phyloP scores from a whole-genome alignment of 2,329 filamentous ascomycete species.

The Colletotrichum navitas region DNA sequence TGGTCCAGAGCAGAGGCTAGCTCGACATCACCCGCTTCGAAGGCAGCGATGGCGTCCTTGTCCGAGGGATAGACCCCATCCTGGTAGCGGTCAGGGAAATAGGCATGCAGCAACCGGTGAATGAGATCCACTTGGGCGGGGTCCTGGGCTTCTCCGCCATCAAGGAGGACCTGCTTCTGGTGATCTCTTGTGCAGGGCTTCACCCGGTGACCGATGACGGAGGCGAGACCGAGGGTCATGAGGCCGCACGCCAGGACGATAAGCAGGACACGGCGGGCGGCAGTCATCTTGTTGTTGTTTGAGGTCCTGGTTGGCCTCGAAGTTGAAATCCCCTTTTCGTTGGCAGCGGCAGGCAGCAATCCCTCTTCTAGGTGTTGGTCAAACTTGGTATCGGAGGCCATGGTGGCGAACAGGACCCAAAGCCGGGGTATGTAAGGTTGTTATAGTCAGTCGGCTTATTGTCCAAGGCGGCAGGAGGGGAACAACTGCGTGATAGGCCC shows the following conservation, averaged over 20 bases:
- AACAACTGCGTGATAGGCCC: slow-evolving; percentile 21
- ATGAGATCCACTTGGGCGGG: slow-evolving; percentile 69
- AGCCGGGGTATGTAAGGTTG: slow-evolving; percentile 37
- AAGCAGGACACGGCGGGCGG: slow-evolving; percentile 43
- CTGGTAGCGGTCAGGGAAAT: slow-evolving; percentile 73
- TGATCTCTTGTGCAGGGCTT: slow-evolving; percentile 36
- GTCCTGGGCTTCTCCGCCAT: slow-evolving; percentile 18
- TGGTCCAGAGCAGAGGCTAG: slow-evolving; percentile 73
- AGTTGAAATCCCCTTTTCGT: slow-evolving; percentile 40
- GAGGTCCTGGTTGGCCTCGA: slow-evolving; percentile 26
- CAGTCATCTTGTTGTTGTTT: slow-evolving; percentile 42
- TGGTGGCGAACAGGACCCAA: slow-evolving; percentile 27
- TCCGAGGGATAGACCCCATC: slow-evolving; percentile 78
- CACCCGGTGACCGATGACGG: slow-evolving; percentile 35
- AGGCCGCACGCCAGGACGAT: slow-evolving; percentile 44
- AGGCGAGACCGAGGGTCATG: slow-evolving; percentile 45
- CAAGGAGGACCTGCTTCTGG: slow-evolving; percentile 21
- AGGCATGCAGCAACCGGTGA: slow-evolving; percentile 74
- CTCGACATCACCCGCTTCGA: slow-evolving; percentile 71
- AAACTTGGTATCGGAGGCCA: slow-evolving; percentile 41
- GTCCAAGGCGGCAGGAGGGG: slow-evolving; percentile 43
- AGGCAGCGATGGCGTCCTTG: slow-evolving; percentile 71
- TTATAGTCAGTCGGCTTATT: slow-evolving; percentile 49
- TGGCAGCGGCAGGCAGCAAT: slow-evolving; percentile 41
- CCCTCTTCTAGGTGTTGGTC: slow-evolving; percentile 43